phyloP scores from a whole-genome alignment of 2,329 filamentous ascomycete genomes.

The Pyrenophora seminiperda region DNA sequence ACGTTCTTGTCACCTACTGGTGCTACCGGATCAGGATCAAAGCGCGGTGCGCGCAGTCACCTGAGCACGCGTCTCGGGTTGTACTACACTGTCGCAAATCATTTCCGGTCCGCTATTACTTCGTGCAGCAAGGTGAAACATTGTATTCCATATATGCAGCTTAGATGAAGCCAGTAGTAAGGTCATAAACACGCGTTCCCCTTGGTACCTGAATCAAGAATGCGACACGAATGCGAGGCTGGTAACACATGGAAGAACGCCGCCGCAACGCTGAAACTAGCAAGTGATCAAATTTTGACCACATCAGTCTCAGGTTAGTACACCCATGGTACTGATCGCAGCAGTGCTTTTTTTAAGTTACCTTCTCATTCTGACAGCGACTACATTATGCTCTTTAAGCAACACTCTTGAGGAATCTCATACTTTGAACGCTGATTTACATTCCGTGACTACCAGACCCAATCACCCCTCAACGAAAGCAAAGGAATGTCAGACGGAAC shows the following conservation, averaged over 20 bases:
- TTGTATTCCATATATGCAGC: constrained; percentile 29
- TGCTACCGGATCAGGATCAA: background rate
- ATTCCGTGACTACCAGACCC: constrained; percentile 11
- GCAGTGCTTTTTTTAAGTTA: background rate
- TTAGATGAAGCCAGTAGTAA: constrained; percentile 22
- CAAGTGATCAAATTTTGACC: constrained; percentile 13
- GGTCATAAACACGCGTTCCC: constrained; percentile 26
- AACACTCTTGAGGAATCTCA: background rate
- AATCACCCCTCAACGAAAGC: constrained; percentile 1
- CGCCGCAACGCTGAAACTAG: constrained; percentile 12
- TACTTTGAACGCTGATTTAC: background rate
- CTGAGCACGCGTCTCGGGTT: constrained; percentile 21
- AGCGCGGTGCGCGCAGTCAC: constrained; percentile 14
- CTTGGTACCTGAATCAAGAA: constrained; percentile 36
- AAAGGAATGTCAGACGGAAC: constrained; percentile 36
- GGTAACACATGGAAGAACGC: constrained; percentile 26
- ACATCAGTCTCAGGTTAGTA: constrained; percentile 5
- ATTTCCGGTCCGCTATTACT: constrained; percentile 1
- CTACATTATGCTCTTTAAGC: background rate
- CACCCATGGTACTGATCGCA: background rate
- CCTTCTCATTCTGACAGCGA: background rate
- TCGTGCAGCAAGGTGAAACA: constrained; percentile 25
- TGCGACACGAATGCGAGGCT: constrained; percentile 40
- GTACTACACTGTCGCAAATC: constrained; percentile 10
- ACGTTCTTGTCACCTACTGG: background rate